Conservation (phyloP, 1,139 yeast species). For the Yamadazyma siamensis region DNA sequence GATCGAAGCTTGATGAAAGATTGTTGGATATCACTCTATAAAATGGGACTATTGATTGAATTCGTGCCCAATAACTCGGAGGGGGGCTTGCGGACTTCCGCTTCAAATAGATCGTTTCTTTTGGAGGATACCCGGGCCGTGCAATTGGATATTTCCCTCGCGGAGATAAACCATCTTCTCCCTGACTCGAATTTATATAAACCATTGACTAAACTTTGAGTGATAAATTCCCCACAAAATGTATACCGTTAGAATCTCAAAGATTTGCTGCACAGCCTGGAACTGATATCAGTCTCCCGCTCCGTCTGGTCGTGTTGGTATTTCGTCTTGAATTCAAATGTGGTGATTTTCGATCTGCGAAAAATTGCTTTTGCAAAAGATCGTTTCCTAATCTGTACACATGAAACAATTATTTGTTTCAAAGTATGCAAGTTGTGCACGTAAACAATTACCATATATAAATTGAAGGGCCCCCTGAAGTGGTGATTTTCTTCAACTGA, state of each 20-base stretch:
- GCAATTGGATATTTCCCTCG: conserved; percentile 44
- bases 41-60: conserved; percentile 36
- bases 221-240: too few relatives aligned
- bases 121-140: conserved; percentile 47
- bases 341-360: too few relatives aligned
- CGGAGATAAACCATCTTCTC: conserved; percentile 36
- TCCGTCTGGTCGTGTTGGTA: conserved; percentile 2
- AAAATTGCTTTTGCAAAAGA: too few relatives aligned
- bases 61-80: conserved; percentile 28
- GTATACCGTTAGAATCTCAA: too few relatives aligned
- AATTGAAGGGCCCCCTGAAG: too few relatives aligned
- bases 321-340: too few relatives aligned
- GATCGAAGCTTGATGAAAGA: conserved; percentile 44
- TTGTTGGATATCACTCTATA: conserved; percentile 52
- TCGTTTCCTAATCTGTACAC: too few relatives aligned
- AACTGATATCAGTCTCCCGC: too few relatives aligned
- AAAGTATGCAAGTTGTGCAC: conserved; percentile 4
- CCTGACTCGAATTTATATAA: conserved; percentile 29
- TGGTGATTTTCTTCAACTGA: too few relatives aligned
- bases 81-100: conserved; percentile 31
- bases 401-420: conserved; percentile 12
- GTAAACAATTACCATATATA: too few relatives aligned
- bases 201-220: conserved; percentile 30
- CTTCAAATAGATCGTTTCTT: conserved; percentile 28
- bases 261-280: too few relatives aligned